Base-by-base conservation (phyloP, 2,329 filamentous ascomycete genomes). In the Daldinia eschscholtzii region DNA sequence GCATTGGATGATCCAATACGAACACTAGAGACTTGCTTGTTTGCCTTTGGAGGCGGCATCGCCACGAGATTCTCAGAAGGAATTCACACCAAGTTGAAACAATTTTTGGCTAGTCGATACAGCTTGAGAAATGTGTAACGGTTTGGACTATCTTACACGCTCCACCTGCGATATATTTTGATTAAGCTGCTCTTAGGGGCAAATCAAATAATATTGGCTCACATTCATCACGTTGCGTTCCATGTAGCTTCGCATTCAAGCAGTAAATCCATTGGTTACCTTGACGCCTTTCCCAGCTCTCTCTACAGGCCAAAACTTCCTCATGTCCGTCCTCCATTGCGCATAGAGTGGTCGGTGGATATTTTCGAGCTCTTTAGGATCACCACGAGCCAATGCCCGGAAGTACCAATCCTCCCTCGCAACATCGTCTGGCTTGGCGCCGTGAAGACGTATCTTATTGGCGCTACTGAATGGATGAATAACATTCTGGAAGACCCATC, bases 361-460 rank as follows among this genome's bases (percentile, higher is more conserved):
- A 9, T 33, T 23, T 61, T 28, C 57, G 15, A 65, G 41, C 37
- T 65, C 64, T 28, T 61, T 61, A 15, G 57, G 42, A 39, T 65
- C 64, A 6, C 58, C 64, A n/a, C 57, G 44, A 18, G 50, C 50
- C 10, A 65, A 26, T 6, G 64, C 64, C 52, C 53, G 52, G 18
- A 65, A 65, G 26, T 65, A 65, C 64, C 64, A 65, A 39, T 65
- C 64, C 37, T 65, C 64, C 52, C 64, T 65, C 3, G 57, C 64
- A 12, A 46, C 42, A 15, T 65, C 64, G 23, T 65, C 57, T 28
- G 64, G 57, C 13, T 65, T 35, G 18, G 64, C 64, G 12, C 64
- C 53, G 9, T 65, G 64, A 2, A 65, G 28, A 15, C 64, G 57
- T 13, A 42, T 65, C 52, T 65, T 65, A n/a, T 65, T 65, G 9